Evolutionary conservation across 306 rosid species (phyloP).

Genomic region (Cicer chorassanicum): DNA sequence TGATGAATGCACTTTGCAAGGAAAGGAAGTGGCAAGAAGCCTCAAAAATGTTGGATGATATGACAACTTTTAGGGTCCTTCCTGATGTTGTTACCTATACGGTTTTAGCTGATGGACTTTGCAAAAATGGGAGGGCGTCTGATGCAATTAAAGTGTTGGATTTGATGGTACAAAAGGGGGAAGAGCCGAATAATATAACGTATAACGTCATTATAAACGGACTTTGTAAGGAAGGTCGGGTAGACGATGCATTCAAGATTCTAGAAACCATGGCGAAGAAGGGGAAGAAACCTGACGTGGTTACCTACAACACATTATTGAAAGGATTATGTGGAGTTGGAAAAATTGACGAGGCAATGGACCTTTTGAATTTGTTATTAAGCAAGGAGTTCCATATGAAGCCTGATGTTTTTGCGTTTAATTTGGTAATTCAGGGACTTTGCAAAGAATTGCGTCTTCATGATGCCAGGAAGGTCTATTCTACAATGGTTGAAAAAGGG

Average conservation of each 20-base stretch:
- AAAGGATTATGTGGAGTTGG: conserved; percentile 62
- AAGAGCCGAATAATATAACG: conserved; percentile 65
- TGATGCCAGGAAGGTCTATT: conserved; percentile 57
- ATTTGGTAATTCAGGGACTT: conserved; percentile 65
- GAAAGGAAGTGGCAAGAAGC: conserved; percentile 71
- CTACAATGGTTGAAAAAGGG: conserved; percentile 66
- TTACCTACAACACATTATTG: conserved; percentile 73
- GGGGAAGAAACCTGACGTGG: conserved; percentile 71
- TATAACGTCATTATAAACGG: conserved; percentile 77
- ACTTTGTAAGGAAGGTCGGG: conserved; percentile 70
- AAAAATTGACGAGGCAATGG: conserved; percentile 67
- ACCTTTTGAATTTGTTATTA: conserved; percentile 56
- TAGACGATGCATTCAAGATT: conserved; percentile 60
- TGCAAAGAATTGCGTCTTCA: conserved; percentile 60
- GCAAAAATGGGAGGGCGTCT: conserved; percentile 62
- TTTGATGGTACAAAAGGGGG: conserved; percentile 66
- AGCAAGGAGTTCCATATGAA: conserved; percentile 53
- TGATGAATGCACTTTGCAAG: conserved; percentile 70
- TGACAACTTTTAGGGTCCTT: conserved; percentile 56
- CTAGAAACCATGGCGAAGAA: conserved; percentile 66
- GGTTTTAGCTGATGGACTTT: conserved; percentile 73
- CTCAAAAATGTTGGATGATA: conserved; percentile 58
- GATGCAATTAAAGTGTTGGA: conserved; percentile 61
- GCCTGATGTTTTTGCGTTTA: conserved; percentile 64
- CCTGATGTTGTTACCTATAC: conserved; percentile 73